Conservation (phyloP, 148 eudicot species). For the Arctostaphylos glauca region DNA sequence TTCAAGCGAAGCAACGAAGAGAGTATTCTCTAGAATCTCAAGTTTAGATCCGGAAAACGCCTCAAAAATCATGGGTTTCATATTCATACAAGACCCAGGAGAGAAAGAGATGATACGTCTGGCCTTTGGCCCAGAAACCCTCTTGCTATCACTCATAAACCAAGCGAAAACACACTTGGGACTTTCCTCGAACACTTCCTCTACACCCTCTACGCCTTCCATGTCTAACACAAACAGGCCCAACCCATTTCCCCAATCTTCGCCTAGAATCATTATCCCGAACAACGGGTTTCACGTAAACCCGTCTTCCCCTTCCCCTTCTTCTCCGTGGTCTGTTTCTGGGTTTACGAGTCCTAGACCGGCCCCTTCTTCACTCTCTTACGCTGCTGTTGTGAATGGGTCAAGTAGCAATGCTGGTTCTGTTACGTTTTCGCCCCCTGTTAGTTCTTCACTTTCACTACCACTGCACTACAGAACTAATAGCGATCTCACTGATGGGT, state of each 20-base stretch:
- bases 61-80: conserved; percentile 59
- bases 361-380: conserved; percentile 33
- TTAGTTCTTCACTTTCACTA: conserved; percentile 28
- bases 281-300: conserved; percentile 43
- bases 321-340: conserved; percentile 58
- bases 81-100: conserved; percentile 53
- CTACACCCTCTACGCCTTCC: conserved; percentile 28
- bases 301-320: conserved; percentile 38
- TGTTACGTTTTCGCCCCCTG: conserved; percentile 29
- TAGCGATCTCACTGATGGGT: conserved; percentile 20
- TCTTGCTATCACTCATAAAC: conserved; percentile 39
- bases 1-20: conserved; percentile 54
- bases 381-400: conserved; percentile 60
- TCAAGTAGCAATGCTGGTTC: conserved; percentile 3
- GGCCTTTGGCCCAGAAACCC: conserved; percentile 58
- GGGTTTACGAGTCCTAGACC: conserved; percentile 40
- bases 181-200: conserved; percentile 43
- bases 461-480: conserved; percentile 13
- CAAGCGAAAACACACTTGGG: conserved; percentile 47
- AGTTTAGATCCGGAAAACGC: conserved; percentile 77
- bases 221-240: conserved; percentile 41
- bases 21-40: conserved; percentile 53
- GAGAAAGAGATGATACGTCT: conserved; percentile 74
- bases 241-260: conserved; percentile 42
- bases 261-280: conserved; percentile 42